Evolutionary conservation across 768 basidiomycete species (phyloP), one percentile per base, ranked within the genome.

Genomic region (Podaxis sp.): DNA sequence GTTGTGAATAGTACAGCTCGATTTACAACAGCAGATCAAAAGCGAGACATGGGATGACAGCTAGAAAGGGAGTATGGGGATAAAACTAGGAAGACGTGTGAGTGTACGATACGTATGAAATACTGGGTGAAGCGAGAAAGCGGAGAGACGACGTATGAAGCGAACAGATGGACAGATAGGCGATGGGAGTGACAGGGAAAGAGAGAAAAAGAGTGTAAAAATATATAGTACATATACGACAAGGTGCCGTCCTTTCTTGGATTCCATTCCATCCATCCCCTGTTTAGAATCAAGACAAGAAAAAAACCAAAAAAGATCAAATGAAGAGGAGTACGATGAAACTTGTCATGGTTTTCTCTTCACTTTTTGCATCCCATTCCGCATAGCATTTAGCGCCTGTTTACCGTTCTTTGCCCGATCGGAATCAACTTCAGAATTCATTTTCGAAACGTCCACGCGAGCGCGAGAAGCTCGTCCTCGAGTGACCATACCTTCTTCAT

Each of bases 401-500:
- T 62, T 62, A 30, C 53, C 53, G 33, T 53, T 37, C 46, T 55
- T 62, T 24, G 44, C 44, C 30, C 53, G 54, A 24, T 62, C 55
- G 15, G 48, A 17, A 17, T 56, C 53, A 5, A 20, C 55, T 15
- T 62, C 61, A n/a, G 61, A 49, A 4, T 4, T 26, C 17, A 15
- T 50, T 51, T 62, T 62, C 33, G 26, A 50, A 24, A 26, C 7
- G 13, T 62, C 61, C 5, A 62, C 55, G 48, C 61, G 61, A 56
- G 54, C 55, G 12, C 61, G 61, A 49, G 61, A 62, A 30, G 71
- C 74, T 56, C 78, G 72, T 36, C 77, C 74, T 33, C 78, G 77
- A 63, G 78, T 80, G 24, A 76, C 69, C 73, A 77, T 77, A 4
- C 75, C 74, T 60, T 73, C 71, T 52, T 67, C 72, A 49, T 72